Evolutionary conservation across 495 filamentous ascomycete species (phyloP).

Genomic region (Cenococcum geophilum): DNA sequence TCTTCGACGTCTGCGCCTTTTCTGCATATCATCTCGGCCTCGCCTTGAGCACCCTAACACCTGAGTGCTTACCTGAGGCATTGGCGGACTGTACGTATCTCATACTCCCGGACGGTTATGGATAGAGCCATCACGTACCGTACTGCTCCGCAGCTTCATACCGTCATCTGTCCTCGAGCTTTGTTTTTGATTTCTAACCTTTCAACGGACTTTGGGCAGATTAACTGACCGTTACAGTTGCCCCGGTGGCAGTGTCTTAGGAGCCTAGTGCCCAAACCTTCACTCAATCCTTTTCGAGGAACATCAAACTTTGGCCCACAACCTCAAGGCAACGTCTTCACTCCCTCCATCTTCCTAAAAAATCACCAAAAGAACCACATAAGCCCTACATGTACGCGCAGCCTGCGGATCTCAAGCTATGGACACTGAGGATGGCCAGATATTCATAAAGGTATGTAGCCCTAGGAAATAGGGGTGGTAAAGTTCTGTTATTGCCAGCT

Average conservation of each 20-base stretch:
- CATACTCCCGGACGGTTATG: background rate
- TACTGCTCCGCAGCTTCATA: background rate
- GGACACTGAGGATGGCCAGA: constrained; percentile 36
- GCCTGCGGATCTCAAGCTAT: constrained; percentile 17
- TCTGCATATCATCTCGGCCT: constrained; percentile 9
- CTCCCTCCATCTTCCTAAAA: background rate
- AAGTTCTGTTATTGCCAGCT: background rate
- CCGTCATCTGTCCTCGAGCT: background rate
- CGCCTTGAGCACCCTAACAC: background rate
- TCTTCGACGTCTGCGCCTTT: background rate
- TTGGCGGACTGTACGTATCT: background rate
- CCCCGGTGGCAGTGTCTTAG: constrained; percentile 6
- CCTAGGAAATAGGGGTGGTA: background rate
- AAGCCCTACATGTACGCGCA: constrained; percentile 25
- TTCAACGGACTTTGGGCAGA: background rate
- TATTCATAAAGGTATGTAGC: constrained; percentile 35
- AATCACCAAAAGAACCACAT: background rate
- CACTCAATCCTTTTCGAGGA: constrained; percentile 2
- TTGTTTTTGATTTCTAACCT: background rate
- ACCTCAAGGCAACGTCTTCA: constrained; percentile 1
- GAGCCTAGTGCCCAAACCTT: background rate
- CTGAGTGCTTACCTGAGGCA: background rate
- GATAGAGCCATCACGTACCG: background rate
- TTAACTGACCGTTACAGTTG: background rate
- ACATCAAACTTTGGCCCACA: background rate